Base-by-base conservation (phyloP, 75 land plant genomes). In the Larix kaempferi region DNA sequence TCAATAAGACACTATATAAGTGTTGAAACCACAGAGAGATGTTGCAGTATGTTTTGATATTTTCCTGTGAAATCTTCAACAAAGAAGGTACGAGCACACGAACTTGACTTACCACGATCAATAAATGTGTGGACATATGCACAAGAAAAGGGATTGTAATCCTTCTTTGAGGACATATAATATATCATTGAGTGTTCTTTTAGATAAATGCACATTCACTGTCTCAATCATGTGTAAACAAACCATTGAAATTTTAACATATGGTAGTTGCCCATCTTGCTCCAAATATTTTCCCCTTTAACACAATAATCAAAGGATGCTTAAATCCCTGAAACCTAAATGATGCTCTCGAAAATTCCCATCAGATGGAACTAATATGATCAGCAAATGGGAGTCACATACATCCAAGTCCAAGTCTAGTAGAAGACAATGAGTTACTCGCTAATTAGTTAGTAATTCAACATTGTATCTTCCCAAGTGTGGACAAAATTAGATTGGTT, bases 261-360 rank as follows among this genome's bases (percentile, higher is more conserved):
- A 86, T 91, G 93, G 76, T 86, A 0, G 80, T 81, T 69, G 88
- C 83, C 71, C 84, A 87, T 61, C 57, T 91, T 59, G 85, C 81
- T 54, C 93, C 90, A 54, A 88, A 91, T 81, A 71, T 88, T 37
- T 80, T 79, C 52, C 55, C 85, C 2, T 76, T 91, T 64, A 91
- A 91, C 77, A 58, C 81, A 37, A 83, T 91, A 88, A 81, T 91
- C 49, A 86, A 86, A 57, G 93, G 90, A 4, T 91, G 88, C 77
- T 84, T 83, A 6, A 74, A 78, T 23, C 84, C 93, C 7, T 39
- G 80, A 23, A 87, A 88, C 64, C 57, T 91, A 12, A 86, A 91
- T 62, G 93, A 88, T 64, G 93, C 90, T 2, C 78, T n/a, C n/a
- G n/a, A n/a, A n/a, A n/a, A n/a, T n/a, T n/a, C n/a, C n/a, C n/a